Conservation (phyloP, 768 basidiomycete species). For the Pisolithus orientalis region DNA sequence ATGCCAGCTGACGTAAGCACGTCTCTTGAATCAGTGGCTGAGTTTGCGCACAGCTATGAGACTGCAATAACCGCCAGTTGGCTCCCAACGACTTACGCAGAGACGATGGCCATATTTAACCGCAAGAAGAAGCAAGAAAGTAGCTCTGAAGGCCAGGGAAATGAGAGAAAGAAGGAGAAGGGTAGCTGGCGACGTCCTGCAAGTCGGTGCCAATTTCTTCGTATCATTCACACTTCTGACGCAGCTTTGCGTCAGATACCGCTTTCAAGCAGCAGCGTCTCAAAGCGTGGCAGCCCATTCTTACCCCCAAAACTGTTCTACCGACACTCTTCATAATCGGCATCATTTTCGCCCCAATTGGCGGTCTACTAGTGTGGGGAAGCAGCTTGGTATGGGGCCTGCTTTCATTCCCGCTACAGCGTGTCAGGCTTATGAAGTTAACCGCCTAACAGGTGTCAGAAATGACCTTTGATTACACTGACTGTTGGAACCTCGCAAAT, state of each 20-base stretch:
- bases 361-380: conserved; percentile 92
- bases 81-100: background rate
- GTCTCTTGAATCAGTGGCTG: background rate
- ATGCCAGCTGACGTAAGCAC: background rate
- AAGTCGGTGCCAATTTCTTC: conserved; percentile 43
- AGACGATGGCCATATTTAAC: conserved; percentile 52
- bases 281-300: conserved; percentile 99
- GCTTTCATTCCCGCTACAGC: conserved; percentile 19
- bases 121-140: conserved; percentile 39
- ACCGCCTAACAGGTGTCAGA: conserved; percentile 61
- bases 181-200: conserved; percentile 76
- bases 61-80: background rate
- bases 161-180: conserved; percentile 72
- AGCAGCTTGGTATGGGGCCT: conserved; percentile 48
- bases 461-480: conserved; percentile 92
- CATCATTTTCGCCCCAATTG: conserved; percentile 92
- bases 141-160: conserved; percentile 33
- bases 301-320: conserved; percentile 95
- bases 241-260: conserved; percentile 56
- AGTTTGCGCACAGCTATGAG: background rate
- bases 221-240: conserved; percentile 6
- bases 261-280: conserved; percentile 99
- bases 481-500: conserved; percentile 64
- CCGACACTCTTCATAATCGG: conserved; percentile 95
- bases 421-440: conserved; percentile 1